Evolutionary conservation across 192 early-diverging fungal species (phyloP).

Genomic region (Kickxella alabastrina): DNA sequence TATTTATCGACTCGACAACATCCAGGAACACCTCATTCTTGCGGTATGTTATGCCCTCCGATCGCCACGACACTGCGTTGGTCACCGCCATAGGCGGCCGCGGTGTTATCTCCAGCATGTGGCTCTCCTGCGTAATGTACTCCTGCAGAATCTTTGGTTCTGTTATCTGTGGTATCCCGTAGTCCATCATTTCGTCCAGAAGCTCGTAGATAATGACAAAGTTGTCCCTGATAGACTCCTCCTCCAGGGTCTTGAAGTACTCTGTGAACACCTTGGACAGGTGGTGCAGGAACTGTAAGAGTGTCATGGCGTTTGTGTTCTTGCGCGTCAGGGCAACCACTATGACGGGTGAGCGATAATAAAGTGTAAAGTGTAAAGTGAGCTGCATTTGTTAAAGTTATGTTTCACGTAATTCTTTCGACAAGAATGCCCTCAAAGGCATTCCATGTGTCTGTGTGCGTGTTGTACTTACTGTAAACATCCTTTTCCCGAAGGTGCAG

Average conservation of each 20-base stretch:
- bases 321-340: slow-evolving; percentile 93
- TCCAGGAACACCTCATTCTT: slow-evolving; percentile 78
- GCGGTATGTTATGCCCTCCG: slow-evolving; percentile 66
- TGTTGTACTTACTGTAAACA: slow-evolving; percentile 73
- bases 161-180: slow-evolving; percentile 84
- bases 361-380: too few relatives aligned
- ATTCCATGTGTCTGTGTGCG: too few relatives aligned
- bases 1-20: slow-evolving; percentile 71
- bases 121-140: slow-evolving; percentile 97
- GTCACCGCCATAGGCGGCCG: slow-evolving; percentile 85
- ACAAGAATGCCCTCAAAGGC: too few relatives aligned
- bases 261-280: slow-evolving; percentile 89
- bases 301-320: slow-evolving; percentile 96
- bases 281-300: slow-evolving; percentile 94
- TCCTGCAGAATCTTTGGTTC: slow-evolving; percentile 85
- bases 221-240: slow-evolving; percentile 87
- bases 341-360: too few relatives aligned
- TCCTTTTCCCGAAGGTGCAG: slow-evolving; percentile 95
- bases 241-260: slow-evolving; percentile 87
- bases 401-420: too few relatives aligned
- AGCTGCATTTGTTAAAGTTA: too few relatives aligned
- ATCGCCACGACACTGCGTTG: slow-evolving; percentile 67
- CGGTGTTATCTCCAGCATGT: slow-evolving; percentile 86
- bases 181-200: slow-evolving; percentile 92
- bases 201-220: slow-evolving; percentile 91